Percentiles rank a stretch among this genome's conserved stretches.
phyloP scores from a whole-genome alignment of 768 basidiomycete species.

The Tricholoma bakamatsutake region DNA sequence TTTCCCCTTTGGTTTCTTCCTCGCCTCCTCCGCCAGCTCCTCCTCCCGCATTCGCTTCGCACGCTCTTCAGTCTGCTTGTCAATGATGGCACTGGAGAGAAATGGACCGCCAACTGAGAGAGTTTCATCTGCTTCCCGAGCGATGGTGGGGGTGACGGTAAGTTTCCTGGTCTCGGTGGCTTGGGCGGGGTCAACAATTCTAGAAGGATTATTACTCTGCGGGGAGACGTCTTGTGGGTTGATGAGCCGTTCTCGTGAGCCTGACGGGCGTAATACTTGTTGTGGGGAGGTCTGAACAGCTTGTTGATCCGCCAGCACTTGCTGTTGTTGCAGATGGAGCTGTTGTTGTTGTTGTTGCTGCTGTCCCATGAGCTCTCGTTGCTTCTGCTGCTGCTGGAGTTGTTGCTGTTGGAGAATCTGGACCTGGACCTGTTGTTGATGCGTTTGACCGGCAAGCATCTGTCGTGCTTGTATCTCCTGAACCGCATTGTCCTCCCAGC shows the following conservation, averaged over 20 bases:
- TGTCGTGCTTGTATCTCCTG: conserved; percentile 40
- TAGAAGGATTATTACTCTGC: not conserved
- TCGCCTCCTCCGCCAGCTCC: conserved; percentile 30
- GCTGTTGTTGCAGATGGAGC: conserved; percentile 17
- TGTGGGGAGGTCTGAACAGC: conserved; percentile 12
- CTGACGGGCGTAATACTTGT: conserved; percentile 34
- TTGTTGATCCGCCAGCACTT: conserved; percentile 21
- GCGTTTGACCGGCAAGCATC: conserved; percentile 18
- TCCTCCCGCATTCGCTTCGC: conserved; percentile 47
- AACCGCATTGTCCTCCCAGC: conserved; percentile 74
- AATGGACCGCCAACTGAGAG: conserved; percentile 23
- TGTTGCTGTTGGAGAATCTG: conserved; percentile 27
- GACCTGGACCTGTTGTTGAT: conserved; percentile 28
- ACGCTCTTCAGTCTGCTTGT: conserved; percentile 25
- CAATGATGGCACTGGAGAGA: conserved; percentile 27
- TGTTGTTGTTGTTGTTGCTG: conserved; percentile 16
- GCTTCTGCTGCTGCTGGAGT: conserved; percentile 26
- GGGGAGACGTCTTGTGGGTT: conserved; percentile 6
- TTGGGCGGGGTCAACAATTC: conserved; percentile 58
- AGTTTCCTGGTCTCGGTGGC: conserved; percentile 71
- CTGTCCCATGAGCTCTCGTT: conserved; percentile 26
- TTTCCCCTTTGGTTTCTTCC: conserved; percentile 46
- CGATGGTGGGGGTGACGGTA: conserved; percentile 73
- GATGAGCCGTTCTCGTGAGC: conserved; percentile 44
- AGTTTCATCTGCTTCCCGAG: conserved; percentile 36